These are phyloP conservation scores for Lipomyces sp. DNA, from an alignment of 805 yeast species.

Conservation along the genomic window DNA sequence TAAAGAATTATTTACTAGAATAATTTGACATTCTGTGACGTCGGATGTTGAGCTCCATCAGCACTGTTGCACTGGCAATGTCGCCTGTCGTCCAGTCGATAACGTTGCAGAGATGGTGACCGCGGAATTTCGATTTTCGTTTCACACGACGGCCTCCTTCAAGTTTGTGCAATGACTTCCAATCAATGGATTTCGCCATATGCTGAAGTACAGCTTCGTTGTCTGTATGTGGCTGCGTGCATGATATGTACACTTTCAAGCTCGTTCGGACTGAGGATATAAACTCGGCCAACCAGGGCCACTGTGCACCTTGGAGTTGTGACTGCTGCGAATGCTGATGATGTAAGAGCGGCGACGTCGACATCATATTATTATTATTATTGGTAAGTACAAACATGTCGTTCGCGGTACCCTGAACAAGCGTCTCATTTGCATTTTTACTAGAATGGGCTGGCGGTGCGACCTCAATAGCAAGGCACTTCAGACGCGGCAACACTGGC, in stretches of 20 bases:
- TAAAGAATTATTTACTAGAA: not conserved
- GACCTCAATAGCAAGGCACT: slow-evolving; percentile 25
- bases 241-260: slow-evolving; percentile 23
- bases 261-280: slow-evolving; percentile 15
- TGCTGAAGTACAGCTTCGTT: slow-evolving; percentile 6
- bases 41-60: slow-evolving; percentile 30
- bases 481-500: slow-evolving; percentile 27
- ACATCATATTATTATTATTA: not conserved
- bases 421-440: not conserved
- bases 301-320: slow-evolving; percentile 7
- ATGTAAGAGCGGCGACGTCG: slow-evolving; percentile 6
- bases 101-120: slow-evolving; percentile 24
- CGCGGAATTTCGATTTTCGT: slow-evolving; percentile 30
- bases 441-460: not conserved
- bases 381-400: not conserved
- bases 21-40: slow-evolving; percentile 17
- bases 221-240: slow-evolving; percentile 2
- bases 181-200: slow-evolving; percentile 27
- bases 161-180: slow-evolving; percentile 23
- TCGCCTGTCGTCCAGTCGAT: slow-evolving; percentile 27
- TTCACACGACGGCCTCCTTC: slow-evolving; percentile 28
- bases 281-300: slow-evolving; percentile 33
- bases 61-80: slow-evolving; percentile 6
- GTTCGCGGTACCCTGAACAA: not conserved
- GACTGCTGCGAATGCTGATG: not conserved